A percentile compares a stretch with the other conserved stretches of the same genome.
phyloP scores from a whole-genome alignment of 345 rosid species.

The Eucalyptus polybractea region DNA sequence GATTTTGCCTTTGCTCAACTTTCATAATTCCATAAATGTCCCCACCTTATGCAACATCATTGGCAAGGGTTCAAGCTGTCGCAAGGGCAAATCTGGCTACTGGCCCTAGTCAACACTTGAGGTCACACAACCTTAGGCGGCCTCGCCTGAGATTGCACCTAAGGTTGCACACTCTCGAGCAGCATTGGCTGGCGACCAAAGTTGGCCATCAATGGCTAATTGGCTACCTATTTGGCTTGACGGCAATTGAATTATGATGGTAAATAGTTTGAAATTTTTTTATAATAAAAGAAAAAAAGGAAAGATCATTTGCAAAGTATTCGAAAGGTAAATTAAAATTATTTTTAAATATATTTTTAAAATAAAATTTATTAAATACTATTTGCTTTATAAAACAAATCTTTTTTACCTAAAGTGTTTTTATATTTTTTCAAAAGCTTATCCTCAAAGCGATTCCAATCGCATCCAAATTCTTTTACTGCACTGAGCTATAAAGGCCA shows the following conservation, averaged over 20 bases:
- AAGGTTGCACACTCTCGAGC: accelerated
- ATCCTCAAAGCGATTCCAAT: background rate
- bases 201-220: too few species aligned
- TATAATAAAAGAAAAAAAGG: too few species aligned
- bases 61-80: background rate
- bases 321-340: too few species aligned
- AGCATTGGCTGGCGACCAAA: accelerated
- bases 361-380: too few species aligned
- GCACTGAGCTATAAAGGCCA: background rate
- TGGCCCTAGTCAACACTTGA: too few species aligned
- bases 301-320: background rate
- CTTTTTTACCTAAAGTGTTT: background rate
- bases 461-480: background rate
- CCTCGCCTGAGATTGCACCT: too few species aligned
- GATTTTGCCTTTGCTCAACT: background rate
- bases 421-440: background rate
- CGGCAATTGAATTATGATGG: too few species aligned
- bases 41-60: background rate
- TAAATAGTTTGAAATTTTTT: too few species aligned
- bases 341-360: too few species aligned
- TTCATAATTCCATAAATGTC: background rate
- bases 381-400: too few species aligned
- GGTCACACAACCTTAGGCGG: too few species aligned
- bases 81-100: background rate
- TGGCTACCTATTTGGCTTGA: accelerated